phyloP scores from a whole-genome alignment of 2,329 filamentous ascomycete species.

The Aspergillus cejpii region DNA sequence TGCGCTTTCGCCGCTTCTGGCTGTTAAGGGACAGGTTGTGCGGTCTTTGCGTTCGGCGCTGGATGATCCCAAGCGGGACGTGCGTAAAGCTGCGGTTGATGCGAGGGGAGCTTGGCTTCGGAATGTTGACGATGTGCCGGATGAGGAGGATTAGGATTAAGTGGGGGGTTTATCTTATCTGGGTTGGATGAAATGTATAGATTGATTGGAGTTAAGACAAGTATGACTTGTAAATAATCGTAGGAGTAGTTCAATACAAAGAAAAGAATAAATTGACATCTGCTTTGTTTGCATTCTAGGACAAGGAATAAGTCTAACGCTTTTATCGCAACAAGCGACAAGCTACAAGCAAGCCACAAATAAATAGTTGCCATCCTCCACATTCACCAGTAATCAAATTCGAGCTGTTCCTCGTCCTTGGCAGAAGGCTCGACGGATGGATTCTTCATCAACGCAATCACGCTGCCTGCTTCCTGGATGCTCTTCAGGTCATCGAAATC shows the following conservation, averaged over 20 bases:
- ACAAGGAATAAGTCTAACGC: too few relatives aligned
- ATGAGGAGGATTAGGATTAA: conserved; percentile 47
- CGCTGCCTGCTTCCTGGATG: conserved; percentile 19
- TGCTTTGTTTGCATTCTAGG: too few relatives aligned
- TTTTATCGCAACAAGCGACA: too few relatives aligned
- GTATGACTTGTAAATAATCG: too few relatives aligned
- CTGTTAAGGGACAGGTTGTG: conserved; percentile 52
- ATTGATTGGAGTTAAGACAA: too few relatives aligned
- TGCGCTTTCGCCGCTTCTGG: conserved; percentile 45
- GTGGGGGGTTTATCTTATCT: conserved; percentile 3
- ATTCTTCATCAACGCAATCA: not conserved
- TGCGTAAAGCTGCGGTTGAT: conserved; percentile 57
- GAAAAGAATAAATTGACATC: too few relatives aligned
- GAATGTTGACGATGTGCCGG: conserved; percentile 52
- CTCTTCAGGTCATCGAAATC: conserved; percentile 17
- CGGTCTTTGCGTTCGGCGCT: conserved; percentile 49
- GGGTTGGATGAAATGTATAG: not conserved
- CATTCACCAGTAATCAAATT: conserved; percentile 9
- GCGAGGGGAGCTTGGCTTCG: conserved; percentile 56
- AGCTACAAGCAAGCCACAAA: not conserved
- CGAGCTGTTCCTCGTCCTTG: not conserved
- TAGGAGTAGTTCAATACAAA: too few relatives aligned
- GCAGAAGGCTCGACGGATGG: not conserved
- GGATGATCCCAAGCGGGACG: conserved; percentile 58
- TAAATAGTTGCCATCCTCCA: too few relatives aligned